Percentiles rank a stretch among this genome's conserved stretches.
phyloP scores from a whole-genome alignment of 2,329 filamentous ascomycete species.

The Fonsecaea monophora region DNA sequence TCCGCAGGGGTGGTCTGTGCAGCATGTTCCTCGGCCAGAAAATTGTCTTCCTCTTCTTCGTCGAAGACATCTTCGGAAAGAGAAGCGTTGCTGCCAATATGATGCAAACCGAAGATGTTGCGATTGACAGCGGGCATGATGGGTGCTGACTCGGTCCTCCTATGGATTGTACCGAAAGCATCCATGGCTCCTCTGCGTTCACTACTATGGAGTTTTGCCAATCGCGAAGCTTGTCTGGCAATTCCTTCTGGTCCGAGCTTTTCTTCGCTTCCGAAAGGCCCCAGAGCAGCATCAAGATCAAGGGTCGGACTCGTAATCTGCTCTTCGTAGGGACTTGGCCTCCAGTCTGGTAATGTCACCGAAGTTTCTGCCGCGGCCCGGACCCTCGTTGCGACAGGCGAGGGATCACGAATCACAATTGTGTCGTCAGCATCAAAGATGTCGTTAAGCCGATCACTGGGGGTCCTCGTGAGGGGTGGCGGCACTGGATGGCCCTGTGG shows the following conservation, averaged over 20 bases:
- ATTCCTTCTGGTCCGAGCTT: constrained; percentile 45
- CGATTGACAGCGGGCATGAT: constrained; percentile 58
- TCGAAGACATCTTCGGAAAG: constrained; percentile 57
- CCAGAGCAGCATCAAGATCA: constrained; percentile 90
- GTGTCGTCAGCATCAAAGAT: constrained; percentile 59
- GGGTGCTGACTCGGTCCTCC: constrained; percentile 58
- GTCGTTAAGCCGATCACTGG: constrained; percentile 51
- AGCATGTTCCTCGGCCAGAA: constrained; percentile 46
- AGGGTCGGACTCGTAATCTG: constrained; percentile 81
- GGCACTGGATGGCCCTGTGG: constrained; percentile 50
- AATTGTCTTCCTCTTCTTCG: constrained; percentile 59
- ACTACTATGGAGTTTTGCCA: constrained; percentile 58
- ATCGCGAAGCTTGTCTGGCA: constrained; percentile 43
- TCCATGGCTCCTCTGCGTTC: constrained; percentile 53
- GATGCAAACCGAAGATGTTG: constrained; percentile 47
- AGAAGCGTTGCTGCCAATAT: constrained; percentile 48
- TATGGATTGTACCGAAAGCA: constrained; percentile 46
- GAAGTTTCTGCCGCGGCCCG: constrained; percentile 20
- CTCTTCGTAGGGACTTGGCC: constrained; percentile 53
- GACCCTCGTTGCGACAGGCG: constrained; percentile 34
- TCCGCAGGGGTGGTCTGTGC: constrained; percentile 2
- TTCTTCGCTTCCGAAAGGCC: constrained; percentile 80
- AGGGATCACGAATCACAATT: constrained; percentile 54
- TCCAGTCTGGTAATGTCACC: constrained; percentile 5
- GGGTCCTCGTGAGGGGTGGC: constrained; percentile 51